Conservation (phyloP, 1,284 basidiomycete genomes). For the Paramarasmius palmivorus region DNA sequence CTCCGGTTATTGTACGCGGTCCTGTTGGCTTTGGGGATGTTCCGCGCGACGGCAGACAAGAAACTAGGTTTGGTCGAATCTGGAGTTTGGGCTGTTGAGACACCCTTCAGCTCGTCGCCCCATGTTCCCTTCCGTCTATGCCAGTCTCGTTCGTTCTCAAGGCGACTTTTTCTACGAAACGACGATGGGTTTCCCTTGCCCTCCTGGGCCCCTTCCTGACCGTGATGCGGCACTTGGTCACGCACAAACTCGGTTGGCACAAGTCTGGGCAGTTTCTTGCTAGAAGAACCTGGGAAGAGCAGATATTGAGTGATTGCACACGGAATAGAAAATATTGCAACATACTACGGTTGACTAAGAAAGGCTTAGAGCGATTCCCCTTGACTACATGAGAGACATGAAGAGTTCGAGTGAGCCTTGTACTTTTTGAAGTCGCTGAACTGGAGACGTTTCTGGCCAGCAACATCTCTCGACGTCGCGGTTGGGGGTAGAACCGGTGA, state of each 20-base stretch:
- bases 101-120: background rate
- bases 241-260: slow-evolving; percentile 1
- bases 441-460: too few relatives aligned
- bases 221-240: background rate
- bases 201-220: background rate
- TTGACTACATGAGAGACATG: too few relatives aligned
- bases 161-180: background rate
- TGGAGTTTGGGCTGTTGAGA: too few relatives aligned
- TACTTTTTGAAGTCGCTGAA: too few relatives aligned
- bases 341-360: too few relatives aligned
- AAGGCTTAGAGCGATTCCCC: too few relatives aligned
- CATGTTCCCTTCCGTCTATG: background rate
- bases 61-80: background rate
- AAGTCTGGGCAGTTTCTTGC: background rate
- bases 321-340: too few relatives aligned
- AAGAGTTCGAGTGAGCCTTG: too few relatives aligned
- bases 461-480: too few relatives aligned
- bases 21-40: background rate
- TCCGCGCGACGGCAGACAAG: background rate
- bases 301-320: too few relatives aligned
- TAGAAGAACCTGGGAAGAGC: too few relatives aligned
- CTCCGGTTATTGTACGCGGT: background rate
- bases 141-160: background rate
- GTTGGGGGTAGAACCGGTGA: too few relatives aligned
- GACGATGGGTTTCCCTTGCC: background rate